These are phyloP conservation scores for Vitellaria paradoxa DNA, from an alignment of 179 eudicot genomes.

Conservation along the genomic window DNA sequence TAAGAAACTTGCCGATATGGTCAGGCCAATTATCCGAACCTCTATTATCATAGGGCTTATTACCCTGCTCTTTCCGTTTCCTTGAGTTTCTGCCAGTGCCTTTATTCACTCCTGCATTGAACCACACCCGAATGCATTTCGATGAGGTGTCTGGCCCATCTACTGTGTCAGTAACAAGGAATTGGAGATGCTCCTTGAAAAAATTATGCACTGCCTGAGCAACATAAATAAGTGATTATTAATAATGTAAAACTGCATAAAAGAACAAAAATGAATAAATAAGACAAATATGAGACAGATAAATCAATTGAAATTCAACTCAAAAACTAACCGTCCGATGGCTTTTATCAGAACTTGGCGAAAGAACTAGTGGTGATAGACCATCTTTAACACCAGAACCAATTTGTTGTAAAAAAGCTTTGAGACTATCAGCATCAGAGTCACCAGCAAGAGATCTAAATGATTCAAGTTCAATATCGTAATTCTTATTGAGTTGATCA, in stretches of 20 bases:
- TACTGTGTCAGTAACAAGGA: conserved; percentile 88
- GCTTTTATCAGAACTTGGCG: conserved; percentile 80
- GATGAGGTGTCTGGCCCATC: conserved; percentile 79
- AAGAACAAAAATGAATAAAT: conserved; percentile 7
- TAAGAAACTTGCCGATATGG: conserved; percentile 78
- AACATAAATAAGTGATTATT: conserved; percentile 10
- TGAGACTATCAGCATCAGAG: conserved; percentile 58
- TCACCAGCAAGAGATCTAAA: conserved; percentile 80
- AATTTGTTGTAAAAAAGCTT: conserved; percentile 54
- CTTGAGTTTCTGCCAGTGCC: conserved; percentile 45
- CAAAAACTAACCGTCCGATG: conserved; percentile 72
- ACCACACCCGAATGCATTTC: conserved; percentile 92
- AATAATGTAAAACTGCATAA: not conserved
- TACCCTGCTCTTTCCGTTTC: conserved; percentile 80
- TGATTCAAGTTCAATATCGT: conserved; percentile 60
- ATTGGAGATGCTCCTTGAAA: conserved; percentile 80
- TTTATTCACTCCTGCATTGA: conserved; percentile 48
- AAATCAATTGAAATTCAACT: not conserved
- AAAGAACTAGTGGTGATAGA: conserved; percentile 57
- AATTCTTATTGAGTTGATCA: conserved; percentile 48
- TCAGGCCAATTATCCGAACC: conserved; percentile 92
- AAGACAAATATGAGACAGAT: not conserved
- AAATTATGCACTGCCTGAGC: conserved; percentile 70
- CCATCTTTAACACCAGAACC: conserved; percentile 43
- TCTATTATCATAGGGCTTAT: conserved; percentile 78